Percentiles rank a stretch among this genome's conserved stretches.
These are phyloP conservation scores for Saitozyma podzolica DNA, from an alignment of 768 basidiomycete species.

Conservation along the genomic window DNA sequence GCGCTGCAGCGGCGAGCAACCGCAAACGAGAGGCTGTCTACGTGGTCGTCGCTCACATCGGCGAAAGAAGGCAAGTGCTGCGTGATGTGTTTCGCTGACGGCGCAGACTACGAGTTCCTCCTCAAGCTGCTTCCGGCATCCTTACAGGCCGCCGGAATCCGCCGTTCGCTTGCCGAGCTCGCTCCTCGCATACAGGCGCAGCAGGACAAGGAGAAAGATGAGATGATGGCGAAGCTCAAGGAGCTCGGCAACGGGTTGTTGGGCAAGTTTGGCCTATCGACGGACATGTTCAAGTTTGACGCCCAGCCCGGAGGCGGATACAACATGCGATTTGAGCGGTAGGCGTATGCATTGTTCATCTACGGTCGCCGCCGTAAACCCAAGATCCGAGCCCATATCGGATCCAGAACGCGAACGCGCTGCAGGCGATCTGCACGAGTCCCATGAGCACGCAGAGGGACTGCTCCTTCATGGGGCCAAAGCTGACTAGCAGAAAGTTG, in stretches of 20 bases:
- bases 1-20: conserved; percentile 83
- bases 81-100: background rate
- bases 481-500: conserved; percentile 74
- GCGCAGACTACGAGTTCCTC: conserved; percentile 74
- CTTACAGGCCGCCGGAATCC: conserved; percentile 59
- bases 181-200: conserved; percentile 71
- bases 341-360: conserved; percentile 53
- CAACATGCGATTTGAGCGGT: conserved; percentile 73
- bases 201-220: conserved; percentile 80
- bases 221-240: conserved; percentile 92
- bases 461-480: conserved; percentile 85
- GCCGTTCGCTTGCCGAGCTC: conserved; percentile 59
- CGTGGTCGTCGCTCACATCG: conserved; percentile 78
- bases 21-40: conserved; percentile 74
- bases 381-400: conserved; percentile 86
- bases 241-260: conserved; percentile 85
- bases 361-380: conserved; percentile 87
- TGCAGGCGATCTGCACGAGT: conserved; percentile 74
- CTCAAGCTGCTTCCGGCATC: conserved; percentile 63
- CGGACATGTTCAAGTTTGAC: conserved; percentile 94
- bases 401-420: conserved; percentile 76
- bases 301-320: conserved; percentile 96
- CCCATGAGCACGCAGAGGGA: conserved; percentile 72
- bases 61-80: conserved; percentile 75
- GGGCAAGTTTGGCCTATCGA: conserved; percentile 92